These are phyloP conservation scores for Acaromyces ingoldii DNA, from an alignment of 1,284 basidiomycete genomes.

Conservation along the genomic window DNA sequence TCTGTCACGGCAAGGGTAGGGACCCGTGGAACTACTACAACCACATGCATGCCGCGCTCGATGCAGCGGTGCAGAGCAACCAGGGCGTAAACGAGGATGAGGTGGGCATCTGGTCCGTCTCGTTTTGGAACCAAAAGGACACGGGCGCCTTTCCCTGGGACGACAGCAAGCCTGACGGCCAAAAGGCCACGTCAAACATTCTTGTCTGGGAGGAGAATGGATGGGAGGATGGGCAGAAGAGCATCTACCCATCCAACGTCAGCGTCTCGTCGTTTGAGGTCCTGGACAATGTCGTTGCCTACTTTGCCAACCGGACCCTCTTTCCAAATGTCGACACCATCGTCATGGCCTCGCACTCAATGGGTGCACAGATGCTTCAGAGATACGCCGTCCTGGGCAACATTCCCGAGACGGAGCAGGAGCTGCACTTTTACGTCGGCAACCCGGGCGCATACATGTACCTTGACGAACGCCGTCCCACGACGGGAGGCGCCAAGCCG, in stretches of 20 bases:
- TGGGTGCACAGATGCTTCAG: conserved; percentile 32
- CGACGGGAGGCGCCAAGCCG: neutral
- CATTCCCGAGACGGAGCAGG: conserved; percentile 18
- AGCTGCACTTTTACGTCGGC: conserved; percentile 33
- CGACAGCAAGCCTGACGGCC: conserved; percentile 26
- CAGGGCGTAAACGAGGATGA: neutral
- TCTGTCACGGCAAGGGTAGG: conserved; percentile 1
- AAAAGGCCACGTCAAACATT: conserved; percentile 21
- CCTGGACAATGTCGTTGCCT: conserved; percentile 31
- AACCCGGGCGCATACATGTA: conserved; percentile 39
- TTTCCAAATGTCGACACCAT: conserved; percentile 38
- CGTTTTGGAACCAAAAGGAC: neutral
- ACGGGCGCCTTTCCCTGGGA: neutral
- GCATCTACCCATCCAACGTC: conserved; percentile 18
- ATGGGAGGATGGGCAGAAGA: conserved; percentile 25
- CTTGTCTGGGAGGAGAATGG: conserved; percentile 20
- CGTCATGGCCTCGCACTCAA: conserved; percentile 35
- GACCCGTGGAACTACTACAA: conserved; percentile 2
- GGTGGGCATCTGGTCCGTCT: conserved; percentile 1
- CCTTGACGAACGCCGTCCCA: conserved; percentile 24
- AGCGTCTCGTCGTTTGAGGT: conserved; percentile 27
- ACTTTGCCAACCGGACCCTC: conserved; percentile 29
- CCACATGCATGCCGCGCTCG: neutral
- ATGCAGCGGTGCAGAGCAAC: neutral
- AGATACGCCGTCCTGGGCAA: conserved; percentile 37